These are phyloP conservation scores for Aspergillus homomorphus DNA, from an alignment of 495 filamentous ascomycete species.

Conservation along the genomic window DNA sequence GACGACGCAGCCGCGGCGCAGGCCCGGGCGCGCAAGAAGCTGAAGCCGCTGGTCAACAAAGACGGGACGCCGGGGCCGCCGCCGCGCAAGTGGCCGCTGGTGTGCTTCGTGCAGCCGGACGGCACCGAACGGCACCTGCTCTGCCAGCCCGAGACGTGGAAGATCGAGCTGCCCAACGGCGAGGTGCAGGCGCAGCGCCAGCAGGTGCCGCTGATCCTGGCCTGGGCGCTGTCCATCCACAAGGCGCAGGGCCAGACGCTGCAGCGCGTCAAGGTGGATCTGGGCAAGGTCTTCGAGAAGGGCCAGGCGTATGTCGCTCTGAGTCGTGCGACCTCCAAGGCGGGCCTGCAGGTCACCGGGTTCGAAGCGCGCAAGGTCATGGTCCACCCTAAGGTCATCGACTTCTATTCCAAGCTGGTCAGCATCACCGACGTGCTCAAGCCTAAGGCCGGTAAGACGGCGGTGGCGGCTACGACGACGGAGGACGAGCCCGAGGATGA, in stretches of 20 bases:
- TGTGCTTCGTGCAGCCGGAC: slow-evolving; percentile 75
- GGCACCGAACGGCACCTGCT: slow-evolving; percentile 75
- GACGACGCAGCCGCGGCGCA: slow-evolving; percentile 43
- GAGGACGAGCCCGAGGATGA: slow-evolving; percentile 11
- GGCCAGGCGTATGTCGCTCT: slow-evolving; percentile 64
- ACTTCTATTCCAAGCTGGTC: slow-evolving; percentile 80
- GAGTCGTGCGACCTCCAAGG: slow-evolving; percentile 78
- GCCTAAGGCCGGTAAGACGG: slow-evolving; percentile 13
- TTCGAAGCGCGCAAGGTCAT: slow-evolving; percentile 92
- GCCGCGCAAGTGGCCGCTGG: slow-evolving; percentile 67
- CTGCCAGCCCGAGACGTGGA: slow-evolving; percentile 86
- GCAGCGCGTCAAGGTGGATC: slow-evolving; percentile 90
- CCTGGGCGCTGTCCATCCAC: slow-evolving; percentile 96
- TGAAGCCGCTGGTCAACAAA: slow-evolving; percentile 43
- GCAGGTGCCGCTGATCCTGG: slow-evolving; percentile 74
- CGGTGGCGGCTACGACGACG: neutral
- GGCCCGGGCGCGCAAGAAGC: slow-evolving; percentile 47
- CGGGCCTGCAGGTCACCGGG: slow-evolving; percentile 80
- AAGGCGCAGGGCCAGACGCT: slow-evolving; percentile 97
- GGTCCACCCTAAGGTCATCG: slow-evolving; percentile 82
- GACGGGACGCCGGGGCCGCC: slow-evolving; percentile 22
- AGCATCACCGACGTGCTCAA: slow-evolving; percentile 42
- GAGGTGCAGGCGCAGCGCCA: slow-evolving; percentile 80
- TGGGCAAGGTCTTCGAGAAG: slow-evolving; percentile 91
- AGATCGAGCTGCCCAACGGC: slow-evolving; percentile 91